Evolutionary conservation across 768 basidiomycete genomes (phyloP), one percentile per base, ranked within the genome.

Genomic region (Dendrothele bispora): DNA sequence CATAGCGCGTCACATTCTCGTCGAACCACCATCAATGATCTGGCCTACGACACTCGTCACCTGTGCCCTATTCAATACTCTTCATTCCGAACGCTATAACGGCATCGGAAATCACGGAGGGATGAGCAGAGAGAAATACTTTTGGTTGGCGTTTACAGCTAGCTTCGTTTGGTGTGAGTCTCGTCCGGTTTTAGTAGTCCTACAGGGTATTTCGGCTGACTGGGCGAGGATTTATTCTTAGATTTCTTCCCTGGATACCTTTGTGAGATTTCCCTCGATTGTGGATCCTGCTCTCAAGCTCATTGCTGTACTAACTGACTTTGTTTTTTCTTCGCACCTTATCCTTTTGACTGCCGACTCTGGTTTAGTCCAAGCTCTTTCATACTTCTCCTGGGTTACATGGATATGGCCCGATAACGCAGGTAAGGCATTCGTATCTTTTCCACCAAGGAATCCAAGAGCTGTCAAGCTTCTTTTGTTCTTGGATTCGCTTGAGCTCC

Each of bases 1-100:
- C 26, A 84, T 47, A 43, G 70, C 76, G 8, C 75, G 78, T 28
- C 77, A 84, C 8, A 84, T 86, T 62, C 74, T 87, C 5, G 84
- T 86, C 32, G 67, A 73, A 17, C 86, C 81, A 7, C 77, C 78
- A 2, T 82, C 82, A 1, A 84, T 84, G 82, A 83, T 89, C 36
- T 89, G 87, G 87, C 87, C 87, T 1, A 75, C 78, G 48, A 82
- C 82, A 32, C 71, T 89, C 4, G 87, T 88, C 11, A 71, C 77
- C 0, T 86, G 85, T 55, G 82, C 84, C 2, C 63, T 50, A 18
- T 50, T 50, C 28, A 50, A 89, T 53, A 89, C 86, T 1, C 72
- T 89, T 7, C 87, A 89, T 60, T 78, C 79, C 0, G 74, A 80
- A 43, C 72, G 67, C 29, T 80, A 82, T 51, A 74, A 74, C 24